Percentiles rank a stretch among this genome's conserved stretches.
Conservation (phyloP, 768 basidiomycete species). For the Naganishia onofrii region DNA sequence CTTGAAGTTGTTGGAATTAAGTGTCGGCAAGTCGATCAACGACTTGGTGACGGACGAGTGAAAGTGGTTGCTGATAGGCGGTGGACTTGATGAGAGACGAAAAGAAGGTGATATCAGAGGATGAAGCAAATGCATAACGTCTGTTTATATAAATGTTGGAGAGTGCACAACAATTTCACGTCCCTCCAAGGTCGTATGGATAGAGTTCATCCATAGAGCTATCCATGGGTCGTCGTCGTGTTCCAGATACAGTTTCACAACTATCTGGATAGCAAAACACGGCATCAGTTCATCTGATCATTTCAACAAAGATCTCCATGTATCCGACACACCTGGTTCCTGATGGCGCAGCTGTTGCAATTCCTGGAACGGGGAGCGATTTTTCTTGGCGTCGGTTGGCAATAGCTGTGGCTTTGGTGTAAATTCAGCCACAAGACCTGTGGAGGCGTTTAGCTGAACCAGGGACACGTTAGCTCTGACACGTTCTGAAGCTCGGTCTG, state of each 20-base stretch:
- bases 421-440: too few species aligned
- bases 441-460: too few species aligned
- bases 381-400: too few species aligned
- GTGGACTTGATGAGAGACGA: background rate
- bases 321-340: background rate
- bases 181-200: too few species aligned
- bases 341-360: background rate
- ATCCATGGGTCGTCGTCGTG: background rate
- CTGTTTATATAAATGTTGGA: conserved; percentile 4
- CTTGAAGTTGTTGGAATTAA: background rate
- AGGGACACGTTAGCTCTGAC: too few species aligned
- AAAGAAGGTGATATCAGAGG: background rate
- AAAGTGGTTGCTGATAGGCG: background rate
- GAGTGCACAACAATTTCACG: background rate
- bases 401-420: too few species aligned
- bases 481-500: too few species aligned
- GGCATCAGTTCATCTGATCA: too few species aligned
- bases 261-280: background rate
- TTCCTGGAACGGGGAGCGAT: conserved; percentile 15
- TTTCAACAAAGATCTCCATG: background rate
- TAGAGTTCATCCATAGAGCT: too few species aligned
- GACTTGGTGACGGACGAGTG: background rate
- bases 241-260: background rate
- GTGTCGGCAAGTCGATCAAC: background rate
- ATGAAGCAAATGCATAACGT: background rate